Conservation (phyloP, 345 rosid species). For the Tarenaya hassleriana region DNA sequence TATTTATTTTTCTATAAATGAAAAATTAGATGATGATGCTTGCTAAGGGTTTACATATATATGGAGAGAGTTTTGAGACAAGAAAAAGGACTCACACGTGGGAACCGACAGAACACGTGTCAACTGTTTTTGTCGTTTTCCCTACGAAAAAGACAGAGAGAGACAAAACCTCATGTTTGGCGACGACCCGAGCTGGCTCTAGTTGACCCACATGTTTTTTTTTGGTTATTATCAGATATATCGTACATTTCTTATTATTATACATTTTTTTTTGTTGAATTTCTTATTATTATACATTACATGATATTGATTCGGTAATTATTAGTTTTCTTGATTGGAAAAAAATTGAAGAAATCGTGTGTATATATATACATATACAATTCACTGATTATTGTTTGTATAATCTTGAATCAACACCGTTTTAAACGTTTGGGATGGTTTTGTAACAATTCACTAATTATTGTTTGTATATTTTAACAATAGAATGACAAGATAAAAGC, state of each 20-base stretch:
- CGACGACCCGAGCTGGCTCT: background rate
- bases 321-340: no score
- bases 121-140: conserved; percentile 11
- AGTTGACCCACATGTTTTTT: conserved; percentile 9
- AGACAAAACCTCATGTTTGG: conserved; percentile 20
- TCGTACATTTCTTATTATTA: background rate
- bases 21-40: background rate
- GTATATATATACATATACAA: no score
- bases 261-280: background rate
- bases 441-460: no score
- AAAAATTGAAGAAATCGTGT: no score
- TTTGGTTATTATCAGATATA: conserved; percentile 10
- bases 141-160: conserved; percentile 11
- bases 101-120: conserved; percentile 9
- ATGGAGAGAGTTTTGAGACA: background rate
- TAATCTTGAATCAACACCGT: no score
- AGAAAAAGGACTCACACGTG: conserved; percentile 21
- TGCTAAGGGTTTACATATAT: no score
- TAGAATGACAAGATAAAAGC: no score
- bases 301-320: no score
- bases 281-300: background rate
- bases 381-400: no score
- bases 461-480: no score
- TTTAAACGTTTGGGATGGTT: no score
- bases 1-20: background rate